phyloP scores from a whole-genome alignment of 2,329 filamentous ascomycete species.

The Aspergillus fructus region DNA sequence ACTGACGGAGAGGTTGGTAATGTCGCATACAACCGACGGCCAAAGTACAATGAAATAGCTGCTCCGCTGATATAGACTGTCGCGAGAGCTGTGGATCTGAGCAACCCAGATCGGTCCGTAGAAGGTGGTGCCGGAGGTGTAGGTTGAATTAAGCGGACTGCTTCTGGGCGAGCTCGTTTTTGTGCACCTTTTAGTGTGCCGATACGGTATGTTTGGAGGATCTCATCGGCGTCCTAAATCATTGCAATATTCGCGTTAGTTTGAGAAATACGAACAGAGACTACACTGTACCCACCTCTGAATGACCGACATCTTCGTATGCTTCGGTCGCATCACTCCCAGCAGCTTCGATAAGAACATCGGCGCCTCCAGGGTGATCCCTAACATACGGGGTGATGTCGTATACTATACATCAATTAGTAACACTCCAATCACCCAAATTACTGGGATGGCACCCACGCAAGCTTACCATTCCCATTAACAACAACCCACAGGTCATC shows the following conservation, averaged over 20 bases:
- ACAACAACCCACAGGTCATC: slow-evolving; percentile 57
- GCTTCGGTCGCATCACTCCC: slow-evolving; percentile 44
- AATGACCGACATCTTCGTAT: slow-evolving; percentile 48
- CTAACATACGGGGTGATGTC: slow-evolving; percentile 58
- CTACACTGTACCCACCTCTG: slow-evolving; percentile 19
- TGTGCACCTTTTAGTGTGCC: slow-evolving; percentile 33
- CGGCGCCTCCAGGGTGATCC: slow-evolving; percentile 56
- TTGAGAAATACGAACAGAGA: not conserved
- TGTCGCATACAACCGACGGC: not conserved
- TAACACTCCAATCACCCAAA: not conserved
- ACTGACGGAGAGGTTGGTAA: not conserved
- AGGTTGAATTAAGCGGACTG: slow-evolving; percentile 16
- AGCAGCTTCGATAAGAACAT: slow-evolving; percentile 41
- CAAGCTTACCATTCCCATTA: slow-evolving; percentile 52
- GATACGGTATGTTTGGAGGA: slow-evolving; percentile 38
- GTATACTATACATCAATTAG: slow-evolving; percentile 48
- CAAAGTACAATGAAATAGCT: not conserved
- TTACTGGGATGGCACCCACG: no score
- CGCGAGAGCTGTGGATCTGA: not conserved
- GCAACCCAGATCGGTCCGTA: not conserved
- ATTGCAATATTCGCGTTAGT: not conserved
- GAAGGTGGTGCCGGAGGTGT: not conserved
- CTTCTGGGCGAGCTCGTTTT: slow-evolving; percentile 16
- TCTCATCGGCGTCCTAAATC: slow-evolving; percentile 43
- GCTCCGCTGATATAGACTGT: not conserved